Base-by-base conservation (phyloP, 345 rosid genomes). In the Gossypium australe region DNA sequence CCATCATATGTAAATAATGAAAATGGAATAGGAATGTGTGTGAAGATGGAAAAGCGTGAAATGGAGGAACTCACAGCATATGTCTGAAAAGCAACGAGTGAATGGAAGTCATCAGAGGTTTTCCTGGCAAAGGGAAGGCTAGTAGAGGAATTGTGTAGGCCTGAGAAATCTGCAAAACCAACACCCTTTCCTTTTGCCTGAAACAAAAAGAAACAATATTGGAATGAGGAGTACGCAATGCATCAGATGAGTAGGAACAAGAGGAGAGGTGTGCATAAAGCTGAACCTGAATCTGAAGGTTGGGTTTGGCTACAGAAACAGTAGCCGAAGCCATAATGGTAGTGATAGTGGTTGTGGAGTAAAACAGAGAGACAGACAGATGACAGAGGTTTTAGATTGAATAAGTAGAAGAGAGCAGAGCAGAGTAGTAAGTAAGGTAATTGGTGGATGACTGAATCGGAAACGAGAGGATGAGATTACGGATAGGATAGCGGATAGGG, bases 301-400 rank as follows among this genome's bases (percentile, higher is more conserved):
- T 76, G 38, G 98, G 95, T 85, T 89, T 95, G 87, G 94, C 88
- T 75, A 92, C 90, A 79, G 92, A 86, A 73, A 92, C 77, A 79
- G 97, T 86, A 87, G 97, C 97, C 91, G 94, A 91, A 84, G 72
- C 72, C 72, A 69, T 69, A 2, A 27, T 27, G 72, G 72, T 25
- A 11, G 38, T 45, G 38, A 34, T 17, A 16, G 57, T 52, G 2
- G 57, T 4, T 58, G 34, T 58, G 62, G 34, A 48, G 43, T 38
- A 55, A 66, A 52, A 66, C 6, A 22, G 57, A 48, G 20, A 67
- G 71, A 45, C 8, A 9, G 57, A 49, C 43, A 49, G 72, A 49
- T 9, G 24, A 34, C 41, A 67, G 43, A 48, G 57, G 20, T 51
- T 51, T 69, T 16, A 25, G 59, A 25, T 27, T 16, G 72, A 69